Evolutionary conservation across 306 rosid genomes (phyloP).

Genomic region (Malus asiatica): DNA sequence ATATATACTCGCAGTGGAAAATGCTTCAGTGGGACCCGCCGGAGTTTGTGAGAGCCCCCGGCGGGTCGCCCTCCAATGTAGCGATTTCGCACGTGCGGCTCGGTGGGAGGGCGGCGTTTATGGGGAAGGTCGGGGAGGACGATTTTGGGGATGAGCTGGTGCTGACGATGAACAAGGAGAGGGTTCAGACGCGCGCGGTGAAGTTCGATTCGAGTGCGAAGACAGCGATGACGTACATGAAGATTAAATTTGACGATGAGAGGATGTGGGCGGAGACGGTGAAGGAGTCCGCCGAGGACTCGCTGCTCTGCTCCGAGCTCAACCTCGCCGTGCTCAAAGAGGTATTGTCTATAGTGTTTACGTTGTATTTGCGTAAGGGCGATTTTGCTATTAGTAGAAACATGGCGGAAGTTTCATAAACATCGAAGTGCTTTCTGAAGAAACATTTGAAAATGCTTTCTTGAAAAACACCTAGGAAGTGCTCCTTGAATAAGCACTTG

Average conservation of each 20-base stretch:
- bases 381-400: neutral
- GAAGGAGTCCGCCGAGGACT: conserved; percentile 60
- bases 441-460: neutral
- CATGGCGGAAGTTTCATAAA: neutral
- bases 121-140: conserved; percentile 83
- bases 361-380: neutral
- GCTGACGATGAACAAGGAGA: conserved; percentile 67
- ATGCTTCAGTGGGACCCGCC: conserved; percentile 99
- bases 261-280: conserved; percentile 53
- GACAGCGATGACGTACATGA: conserved; percentile 58
- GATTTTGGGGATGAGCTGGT: conserved; percentile 64
- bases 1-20: conserved; percentile 82
- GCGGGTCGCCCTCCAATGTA: conserved; percentile 71
- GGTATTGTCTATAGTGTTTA: conserved; percentile 20
- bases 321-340: conserved; percentile 79
- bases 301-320: conserved; percentile 50
- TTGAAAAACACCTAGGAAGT: neutral
- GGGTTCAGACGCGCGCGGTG: conserved; percentile 75
- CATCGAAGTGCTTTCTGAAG: neutral
- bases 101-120: conserved; percentile 78
- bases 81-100: conserved; percentile 87
- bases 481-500: neutral
- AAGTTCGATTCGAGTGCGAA: conserved; percentile 35
- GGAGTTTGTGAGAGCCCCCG: conserved; percentile 77
- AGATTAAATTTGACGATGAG: conserved; percentile 56